Evolutionary conservation across 1,284 basidiomycete genomes (phyloP), one percentile per base, ranked within the genome.

Genomic region (Trametes polyzona): DNA sequence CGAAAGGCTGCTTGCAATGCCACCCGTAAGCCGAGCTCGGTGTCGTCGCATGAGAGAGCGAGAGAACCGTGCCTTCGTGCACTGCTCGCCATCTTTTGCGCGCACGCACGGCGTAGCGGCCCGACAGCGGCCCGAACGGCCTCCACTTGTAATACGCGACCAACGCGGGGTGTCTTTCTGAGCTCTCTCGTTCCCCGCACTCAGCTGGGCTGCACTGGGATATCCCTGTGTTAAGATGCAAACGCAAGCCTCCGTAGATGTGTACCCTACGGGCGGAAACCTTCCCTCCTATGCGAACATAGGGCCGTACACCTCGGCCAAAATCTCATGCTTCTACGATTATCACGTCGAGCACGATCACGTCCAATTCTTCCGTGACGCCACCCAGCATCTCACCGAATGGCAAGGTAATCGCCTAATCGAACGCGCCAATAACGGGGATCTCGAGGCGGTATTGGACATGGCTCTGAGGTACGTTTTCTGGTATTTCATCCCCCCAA

Each of bases 401-500:
- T 48, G 36, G 17, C 17, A 32, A 32, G 36, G 37, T 4, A 33
- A 35, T 8, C 41, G 33, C 11, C 12, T 60, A 24, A 11, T 49
- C 7, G 47, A 57, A 24, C 54, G 47, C 14, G 58, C 50, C 7
- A 44, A 29, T 11, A 7, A 21, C 4, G 12, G 37, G 8, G 58
- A 54, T 12, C 54, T 51, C 3, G 50, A 57, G 26, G 58, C 47
- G 4, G 47, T 53, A 4, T 32, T 60, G 21, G 58, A 60, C 19
- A 37, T 51, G 11, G 58, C 58, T 6, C 21, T 60, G 36, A 57
- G 54, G 58, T 57, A 27, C 7, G 47, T 32, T 5, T 8, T 12
- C 17, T 21, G 3, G 16, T 4, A 12, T 12, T 10, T 26, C 11
- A 14, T 27, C 4, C 27, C 33, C 21, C n/a, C 2, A 1, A 30